These are phyloP conservation scores for Phyllosticta citrichinensis DNA, from an alignment of 2,329 filamentous ascomycete genomes.

Conservation along the genomic window DNA sequence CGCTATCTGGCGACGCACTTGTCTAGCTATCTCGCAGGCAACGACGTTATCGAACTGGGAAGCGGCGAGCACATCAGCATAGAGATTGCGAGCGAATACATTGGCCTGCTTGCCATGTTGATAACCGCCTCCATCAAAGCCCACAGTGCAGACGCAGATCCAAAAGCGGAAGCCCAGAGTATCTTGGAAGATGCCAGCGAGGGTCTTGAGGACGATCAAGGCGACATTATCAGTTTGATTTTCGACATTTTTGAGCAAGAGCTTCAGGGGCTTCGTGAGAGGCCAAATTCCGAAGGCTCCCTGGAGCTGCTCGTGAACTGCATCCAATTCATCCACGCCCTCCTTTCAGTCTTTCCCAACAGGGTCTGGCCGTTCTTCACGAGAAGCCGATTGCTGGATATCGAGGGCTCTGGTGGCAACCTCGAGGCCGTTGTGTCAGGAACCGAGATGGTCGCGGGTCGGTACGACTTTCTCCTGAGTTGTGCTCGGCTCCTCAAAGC, in stretches of 20 bases:
- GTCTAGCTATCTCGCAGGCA: conserved; percentile 43
- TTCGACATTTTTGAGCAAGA: conserved; percentile 76
- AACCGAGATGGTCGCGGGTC: conserved; percentile 65
- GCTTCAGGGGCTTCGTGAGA: conserved; percentile 37
- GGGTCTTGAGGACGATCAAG: conserved; percentile 41
- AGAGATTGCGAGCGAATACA: conserved; percentile 61
- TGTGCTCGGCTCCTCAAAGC: conserved; percentile 64
- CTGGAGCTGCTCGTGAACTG: conserved; percentile 63
- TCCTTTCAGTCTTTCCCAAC: conserved; percentile 64
- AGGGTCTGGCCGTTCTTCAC: conserved; percentile 85
- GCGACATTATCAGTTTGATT: conserved; percentile 69
- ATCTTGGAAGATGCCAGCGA: conserved; percentile 42
- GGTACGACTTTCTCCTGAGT: conserved; percentile 67
- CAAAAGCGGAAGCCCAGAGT: conserved; percentile 28
- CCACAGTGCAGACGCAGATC: conserved; percentile 10
- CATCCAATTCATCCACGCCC: conserved; percentile 65
- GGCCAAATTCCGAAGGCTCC: conserved; percentile 52
- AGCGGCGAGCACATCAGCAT: conserved; percentile 39
- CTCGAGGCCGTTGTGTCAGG: conserved; percentile 71
- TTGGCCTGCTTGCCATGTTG: conserved; percentile 63
- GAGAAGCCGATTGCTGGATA: conserved; percentile 68
- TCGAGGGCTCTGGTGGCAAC: conserved; percentile 64
- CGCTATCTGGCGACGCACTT: conserved; percentile 69
- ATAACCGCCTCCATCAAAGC: conserved; percentile 35
- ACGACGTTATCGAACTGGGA: conserved; percentile 39